Evolutionary conservation across 768 basidiomycete genomes (phyloP), one percentile per base, ranked within the genome.

Genomic region (Mycena rosella): DNA sequence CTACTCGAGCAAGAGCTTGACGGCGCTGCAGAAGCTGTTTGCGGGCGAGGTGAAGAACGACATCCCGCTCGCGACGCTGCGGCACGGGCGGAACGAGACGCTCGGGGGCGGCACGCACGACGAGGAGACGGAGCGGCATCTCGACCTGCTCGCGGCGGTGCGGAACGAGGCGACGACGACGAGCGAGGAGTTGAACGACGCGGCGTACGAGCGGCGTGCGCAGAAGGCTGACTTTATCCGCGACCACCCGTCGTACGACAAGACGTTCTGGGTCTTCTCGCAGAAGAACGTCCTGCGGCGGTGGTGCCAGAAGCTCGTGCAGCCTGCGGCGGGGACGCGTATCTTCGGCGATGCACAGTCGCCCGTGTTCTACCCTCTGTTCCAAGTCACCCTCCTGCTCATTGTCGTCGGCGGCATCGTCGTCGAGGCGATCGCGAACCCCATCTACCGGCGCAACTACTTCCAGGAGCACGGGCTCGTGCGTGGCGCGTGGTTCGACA

Each of bases 241-340:
- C 2, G 88, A 91, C 60, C 92, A 98, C 79, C 96, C 97, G 0
- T 86, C 90, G 3, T 99, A 93, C 74, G 96, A 98, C 78, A 93
- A 89, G 74, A 88, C 93, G 0, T 91, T 98, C 67, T 98, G 94
- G 93, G 67, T 97, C 22, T 91, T 98, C 76, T 87, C 91, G 2
- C 95, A 97, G 79, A 86, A 88, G 69, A 94, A 92, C 69, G 78
- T 80, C 18, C 38, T 96, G 42, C 91, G 97, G 1, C 86, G 82
- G 47, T 75, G 90, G 64, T 97, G 93, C 75, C 97, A 99, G 78
- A 88, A 86, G 67, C 78, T 97, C 51, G 95, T 97, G 20, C 86
- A 87, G 42, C 94, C 97, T 0, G 87, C 94, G 0, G 87, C 89
- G 60, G 95, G 95, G 26, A 92, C 95, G 63, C 93, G 97, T 0